These are phyloP conservation scores for Babesia sp. DNA, from an alignment of 169 alveolate genomes.

Conservation along the genomic window DNA sequence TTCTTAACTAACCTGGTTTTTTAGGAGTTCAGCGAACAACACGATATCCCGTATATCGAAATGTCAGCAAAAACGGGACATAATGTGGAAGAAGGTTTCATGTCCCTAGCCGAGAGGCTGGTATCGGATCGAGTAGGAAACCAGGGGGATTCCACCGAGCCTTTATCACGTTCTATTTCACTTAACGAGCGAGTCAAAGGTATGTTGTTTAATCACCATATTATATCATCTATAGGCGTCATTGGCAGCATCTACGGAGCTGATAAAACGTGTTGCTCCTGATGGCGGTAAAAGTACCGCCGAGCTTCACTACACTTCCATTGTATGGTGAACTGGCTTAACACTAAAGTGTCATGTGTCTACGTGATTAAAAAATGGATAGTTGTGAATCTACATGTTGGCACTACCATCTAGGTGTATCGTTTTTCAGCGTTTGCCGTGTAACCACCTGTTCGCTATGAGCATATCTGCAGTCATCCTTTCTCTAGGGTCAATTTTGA, in stretches of 20 bases:
- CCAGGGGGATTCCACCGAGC: conserved; percentile 1
- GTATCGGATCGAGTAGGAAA: conserved; percentile 12
- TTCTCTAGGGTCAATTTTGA: conserved; percentile 85
- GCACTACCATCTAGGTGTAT: neutral
- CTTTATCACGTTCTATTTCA: conserved; percentile 14
- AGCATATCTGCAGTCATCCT: conserved; percentile 88
- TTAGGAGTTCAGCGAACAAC: conserved; percentile 39
- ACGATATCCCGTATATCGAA: conserved; percentile 47
- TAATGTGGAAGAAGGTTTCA: conserved; percentile 61
- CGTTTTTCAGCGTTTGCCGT: neutral
- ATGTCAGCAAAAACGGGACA: conserved; percentile 65
- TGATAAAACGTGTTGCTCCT: conserved; percentile 18
- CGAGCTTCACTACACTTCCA: neutral
- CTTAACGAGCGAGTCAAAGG: conserved; percentile 39
- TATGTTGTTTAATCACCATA: neutral
- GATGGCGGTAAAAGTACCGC: neutral
- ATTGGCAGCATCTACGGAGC: conserved; percentile 16
- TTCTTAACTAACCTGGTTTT: neutral
- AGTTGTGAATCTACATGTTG: neutral
- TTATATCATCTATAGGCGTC: conserved; percentile 2
- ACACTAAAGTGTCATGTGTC: too few relatives aligned
- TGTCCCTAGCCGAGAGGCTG: conserved; percentile 52
- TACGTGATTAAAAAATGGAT: neutral
- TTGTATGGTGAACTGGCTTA: neutral
- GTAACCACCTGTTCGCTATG: conserved; percentile 91